Evolutionary conservation across 2,329 filamentous ascomycete genomes (phyloP), one percentile per base, ranked within the genome.

Genomic region (Aureobasidium melanogenum): DNA sequence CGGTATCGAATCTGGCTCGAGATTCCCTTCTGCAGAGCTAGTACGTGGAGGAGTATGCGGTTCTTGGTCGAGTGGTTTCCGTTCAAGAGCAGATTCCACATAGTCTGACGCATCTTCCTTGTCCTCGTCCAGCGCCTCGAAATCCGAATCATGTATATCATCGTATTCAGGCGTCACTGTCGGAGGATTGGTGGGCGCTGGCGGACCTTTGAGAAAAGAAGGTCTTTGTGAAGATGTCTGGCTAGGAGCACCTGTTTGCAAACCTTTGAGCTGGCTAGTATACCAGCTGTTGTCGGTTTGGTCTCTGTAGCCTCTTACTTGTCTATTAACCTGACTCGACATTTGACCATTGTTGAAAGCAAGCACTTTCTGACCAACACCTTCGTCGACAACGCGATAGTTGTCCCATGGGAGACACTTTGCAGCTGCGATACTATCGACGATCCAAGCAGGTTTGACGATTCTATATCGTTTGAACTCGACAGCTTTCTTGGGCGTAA

Each of bases 381-480:
- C 91, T 72, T 96, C 90, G 66, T 94, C 89, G 4, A 97, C 77
- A 0, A 97, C 85, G 32, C 90, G 84, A 70, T 94, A 99, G 14
- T 85, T 80, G 63, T 88, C 81, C 94, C 95, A 99, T 0, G 93
- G 88, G 30, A 97, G 78, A 47, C 97, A 75, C 68, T 84, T 88
- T 6, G 91, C 91, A 7, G 89, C 89, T 62, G 84, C 80, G 48
- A 97, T 84, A 64, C 92, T 97, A 67, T 99, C 93, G 15, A 91
- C 87, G 3, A 99, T 84, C 94, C 94, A 99, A 22, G 90, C 86
- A 0, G 94, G 94, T 73, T 94, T 96, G 55, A 97, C 94, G 39
- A 99, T 89, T 48, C 93, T 85, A 73, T 97, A 97, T 65, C 84
- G 85, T 59, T 80, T 83, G 70, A 96, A 97, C 66, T 99, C 94